Evolutionary conservation across 306 rosid genomes (phyloP).

Genomic region (Oxytropis ochrocephala): DNA sequence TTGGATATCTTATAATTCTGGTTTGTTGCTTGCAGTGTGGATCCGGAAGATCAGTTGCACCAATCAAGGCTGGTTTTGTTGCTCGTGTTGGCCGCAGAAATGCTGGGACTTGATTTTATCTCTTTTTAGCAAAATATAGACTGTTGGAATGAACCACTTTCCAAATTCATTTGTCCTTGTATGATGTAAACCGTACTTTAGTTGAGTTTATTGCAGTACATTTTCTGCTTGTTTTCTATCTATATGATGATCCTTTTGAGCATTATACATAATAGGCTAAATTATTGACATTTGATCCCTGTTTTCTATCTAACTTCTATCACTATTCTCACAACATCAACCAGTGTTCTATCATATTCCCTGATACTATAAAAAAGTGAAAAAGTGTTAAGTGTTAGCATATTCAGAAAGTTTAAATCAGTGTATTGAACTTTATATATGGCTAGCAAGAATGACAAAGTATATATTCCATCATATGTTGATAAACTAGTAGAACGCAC

Average conservation of each 20-base stretch:
- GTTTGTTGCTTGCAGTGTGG: conserved; percentile 64
- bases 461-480: too few species aligned
- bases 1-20: background rate
- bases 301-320: too few species aligned
- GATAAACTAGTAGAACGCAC: too few species aligned
- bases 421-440: too few species aligned
- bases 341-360: too few species aligned
- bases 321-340: too few species aligned
- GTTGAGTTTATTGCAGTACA: background rate
- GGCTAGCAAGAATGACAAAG: too few species aligned
- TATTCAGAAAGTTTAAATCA: too few species aligned
- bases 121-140: background rate
- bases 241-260: background rate
- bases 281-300: too few species aligned
- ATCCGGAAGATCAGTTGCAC: conserved; percentile 95
- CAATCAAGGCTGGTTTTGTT: conserved; percentile 83
- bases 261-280: too few species aligned
- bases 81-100: conserved; percentile 95
- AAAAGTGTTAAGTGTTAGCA: too few species aligned
- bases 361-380: too few species aligned
- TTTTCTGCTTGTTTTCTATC: background rate
- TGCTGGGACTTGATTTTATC: conserved; percentile 47
- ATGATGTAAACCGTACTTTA: background rate
- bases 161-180: background rate
- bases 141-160: background rate